Evolutionary conservation across 1,284 basidiomycete genomes (phyloP), one percentile per base, ranked within the genome.

Genomic region (Rhodotorula glutinis): DNA sequence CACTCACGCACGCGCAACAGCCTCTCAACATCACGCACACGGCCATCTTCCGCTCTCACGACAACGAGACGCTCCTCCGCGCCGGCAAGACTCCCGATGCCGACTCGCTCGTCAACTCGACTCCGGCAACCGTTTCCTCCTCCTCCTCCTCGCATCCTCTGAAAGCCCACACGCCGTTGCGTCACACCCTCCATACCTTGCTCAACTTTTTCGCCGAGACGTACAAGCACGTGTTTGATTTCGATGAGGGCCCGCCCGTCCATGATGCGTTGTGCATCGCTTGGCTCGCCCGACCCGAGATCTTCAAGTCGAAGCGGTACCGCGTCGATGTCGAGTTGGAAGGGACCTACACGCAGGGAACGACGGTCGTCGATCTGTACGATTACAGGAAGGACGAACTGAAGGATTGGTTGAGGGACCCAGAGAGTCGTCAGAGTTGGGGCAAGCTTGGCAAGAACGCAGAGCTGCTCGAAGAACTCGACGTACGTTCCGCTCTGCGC

Each of bases 11-110:
- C 8, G 1, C 8, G 19, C 13, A 38, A 38, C 66, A 68, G 66
- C 89, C 90, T 0, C 83, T 92, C 71, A 92, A 92, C 74, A 87
- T 91, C 25, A 90, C 90, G 3, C 90, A 92, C 76, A 87, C 85
- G 3, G 88, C 87, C 2, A 88, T 92, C 71, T 85, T 89, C 54
- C 87, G 14, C 76, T 77, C 47, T 0, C 74, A 78, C 14, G 78
- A 87, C 25, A 87, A 87, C 70, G 64, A 77, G 0, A 77, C 79
- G 21, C 79, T 91, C 7, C 82, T 89, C 25, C 47, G 53, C 21
- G 27, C 66, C 17, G 61, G 57, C 33, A n/a, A 30, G 4, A 59
- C 58, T 8, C 58, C 58, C 49, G 40, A 59, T 14, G 27, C 58
- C 5, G 49, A 51, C 49, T 25, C n/a, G n/a, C 49, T 51, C 25